Base-by-base conservation (phyloP, 2,329 filamentous ascomycete genomes). In the Geosmithia flava region DNA sequence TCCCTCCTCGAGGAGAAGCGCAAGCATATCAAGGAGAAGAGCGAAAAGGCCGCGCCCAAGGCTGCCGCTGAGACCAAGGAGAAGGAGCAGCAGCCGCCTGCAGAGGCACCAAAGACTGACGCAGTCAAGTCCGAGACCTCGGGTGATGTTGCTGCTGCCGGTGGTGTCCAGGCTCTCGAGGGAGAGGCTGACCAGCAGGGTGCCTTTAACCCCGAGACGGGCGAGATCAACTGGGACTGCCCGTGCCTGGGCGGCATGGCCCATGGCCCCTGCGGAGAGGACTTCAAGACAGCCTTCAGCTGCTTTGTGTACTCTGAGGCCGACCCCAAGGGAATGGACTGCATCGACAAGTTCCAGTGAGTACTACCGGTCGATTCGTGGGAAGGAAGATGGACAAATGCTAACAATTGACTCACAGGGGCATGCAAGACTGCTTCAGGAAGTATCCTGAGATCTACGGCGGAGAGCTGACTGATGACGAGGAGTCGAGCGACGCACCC, bases 181-280 rank as follows among this genome's bases (percentile, higher is more conserved):
- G 80, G 87, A 51, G 89, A 96, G 65, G 89, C 88, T 6, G 78
- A 71, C 52, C 82, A 91, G 62, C 82, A 97, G 67, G 93, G 88
- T 49, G 93, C 93, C 1, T 98, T 97, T 72, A 95, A 98, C 67
- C 89, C 90, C 2, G 93, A 97, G 71, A 98, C 93, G 10, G 93
- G 93, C 56, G 93, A 98, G 76, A 98, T 98, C 69, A 98, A 98
- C 75, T 98, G 93, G 93, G 93, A 97, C 64, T 98, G 93, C 67
- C 93, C 93, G 16, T 98, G 93, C 65, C 72, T 98, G 33, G 93
- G 93, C 45, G 93, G 93, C 47, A 98, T 98, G 93, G 93, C 93
- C 7, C 71, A 95, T 61, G 93, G 93, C 0, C 93, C 93, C 48
- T 98, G 93, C 63, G 93, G 93, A 45, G 87, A 94, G 63, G 83